Percentiles rank a stretch among this genome's conserved stretches.
phyloP scores from a whole-genome alignment of 2,329 filamentous ascomycete genomes.

The Westerdykella sp. region DNA sequence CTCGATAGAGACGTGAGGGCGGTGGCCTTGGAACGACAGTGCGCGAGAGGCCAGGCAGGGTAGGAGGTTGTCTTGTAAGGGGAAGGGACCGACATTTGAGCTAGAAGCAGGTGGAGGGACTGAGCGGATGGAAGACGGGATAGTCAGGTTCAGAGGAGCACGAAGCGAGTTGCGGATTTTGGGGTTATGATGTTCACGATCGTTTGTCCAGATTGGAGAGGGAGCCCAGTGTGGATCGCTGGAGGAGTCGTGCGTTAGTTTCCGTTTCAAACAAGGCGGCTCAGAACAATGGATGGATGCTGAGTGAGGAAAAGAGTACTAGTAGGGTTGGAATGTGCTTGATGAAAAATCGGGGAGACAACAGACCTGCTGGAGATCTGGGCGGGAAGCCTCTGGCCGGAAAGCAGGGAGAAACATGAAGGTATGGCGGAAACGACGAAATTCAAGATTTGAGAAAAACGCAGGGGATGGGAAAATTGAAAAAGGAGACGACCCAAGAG shows the following conservation, averaged over 20 bases:
- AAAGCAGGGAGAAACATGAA: too few relatives aligned
- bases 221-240: constrained; percentile 47
- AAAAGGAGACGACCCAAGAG: too few relatives aligned
- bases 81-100: background rate
- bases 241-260: background rate
- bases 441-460: too few relatives aligned
- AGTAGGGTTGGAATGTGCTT: too few relatives aligned
- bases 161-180: constrained; percentile 44
- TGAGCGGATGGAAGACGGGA: background rate
- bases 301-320: background rate
- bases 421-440: too few relatives aligned
- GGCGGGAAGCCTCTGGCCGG: too few relatives aligned
- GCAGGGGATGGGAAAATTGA: too few relatives aligned
- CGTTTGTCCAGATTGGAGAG: constrained; percentile 50
- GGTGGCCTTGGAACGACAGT: constrained; percentile 56
- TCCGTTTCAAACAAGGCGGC: background rate
- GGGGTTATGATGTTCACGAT: constrained; percentile 43
- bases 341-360: too few relatives aligned
- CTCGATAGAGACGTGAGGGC: constrained; percentile 52
- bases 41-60: constrained; percentile 39
- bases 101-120: background rate
- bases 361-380: too few relatives aligned
- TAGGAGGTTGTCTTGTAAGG: background rate
- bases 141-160: background rate
- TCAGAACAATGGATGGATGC: background rate